Percentiles rank a stretch among this genome's conserved stretches.
Evolutionary conservation across 345 rosid genomes (phyloP).

Genomic region (Heritiera littoralis): DNA sequence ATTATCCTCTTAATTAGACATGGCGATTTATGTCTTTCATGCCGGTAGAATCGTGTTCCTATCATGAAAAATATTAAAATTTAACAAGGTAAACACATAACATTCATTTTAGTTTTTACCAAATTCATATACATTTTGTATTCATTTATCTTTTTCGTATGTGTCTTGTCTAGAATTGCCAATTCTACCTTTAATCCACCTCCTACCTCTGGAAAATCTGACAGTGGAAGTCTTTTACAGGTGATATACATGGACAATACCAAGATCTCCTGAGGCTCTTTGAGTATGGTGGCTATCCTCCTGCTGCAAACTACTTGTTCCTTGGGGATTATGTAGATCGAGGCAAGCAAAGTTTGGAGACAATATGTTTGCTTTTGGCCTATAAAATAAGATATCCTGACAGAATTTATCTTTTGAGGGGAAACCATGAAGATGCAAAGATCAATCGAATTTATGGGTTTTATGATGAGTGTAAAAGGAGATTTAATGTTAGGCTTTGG

Average conservation of each 20-base stretch:
- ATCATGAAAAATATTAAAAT: too few species aligned
- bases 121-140: too few species aligned
- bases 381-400: constrained; percentile 87
- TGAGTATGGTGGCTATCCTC: constrained; percentile 89
- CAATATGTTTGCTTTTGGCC: constrained; percentile 91
- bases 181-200: too few species aligned
- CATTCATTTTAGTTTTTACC: too few species aligned
- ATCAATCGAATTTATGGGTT: constrained; percentile 94
- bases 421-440: constrained; percentile 99
- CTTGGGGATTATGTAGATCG: constrained; percentile 97
- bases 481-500: constrained; percentile 96
- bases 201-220: neutral
- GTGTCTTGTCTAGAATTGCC: too few species aligned
- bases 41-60: too few species aligned
- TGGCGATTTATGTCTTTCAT: too few species aligned
- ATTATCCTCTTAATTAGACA: neutral
- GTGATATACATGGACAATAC: constrained; percentile 95
- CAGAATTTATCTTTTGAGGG: constrained; percentile 73
- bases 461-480: constrained; percentile 96
- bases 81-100: too few species aligned
- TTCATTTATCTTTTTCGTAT: too few species aligned
- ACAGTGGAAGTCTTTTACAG: constrained; percentile 40
- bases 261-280: constrained; percentile 89
- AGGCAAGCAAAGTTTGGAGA: constrained; percentile 98
- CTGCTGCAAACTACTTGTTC: constrained; percentile 85